Conservation (phyloP, 1,139 yeast species). For the Meyerozyma smithsonii region DNA sequence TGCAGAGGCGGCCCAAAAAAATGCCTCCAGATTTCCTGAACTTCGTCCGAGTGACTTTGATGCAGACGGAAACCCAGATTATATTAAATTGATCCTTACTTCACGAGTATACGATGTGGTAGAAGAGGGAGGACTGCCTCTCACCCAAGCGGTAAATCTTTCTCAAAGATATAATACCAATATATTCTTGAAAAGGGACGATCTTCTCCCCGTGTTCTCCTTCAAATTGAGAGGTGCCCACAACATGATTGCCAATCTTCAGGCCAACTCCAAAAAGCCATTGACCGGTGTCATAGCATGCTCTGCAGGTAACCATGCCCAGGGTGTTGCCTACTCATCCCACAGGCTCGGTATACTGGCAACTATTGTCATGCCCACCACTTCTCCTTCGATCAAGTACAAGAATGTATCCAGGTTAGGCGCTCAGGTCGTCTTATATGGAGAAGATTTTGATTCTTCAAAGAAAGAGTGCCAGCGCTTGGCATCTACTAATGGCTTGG, state of each 20-base stretch:
- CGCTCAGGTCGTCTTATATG: conserved; percentile 85
- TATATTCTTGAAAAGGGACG: conserved; percentile 83
- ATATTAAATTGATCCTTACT: conserved; percentile 80
- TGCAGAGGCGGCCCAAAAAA: background rate
- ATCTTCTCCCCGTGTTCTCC: conserved; percentile 88
- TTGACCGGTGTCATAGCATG: conserved; percentile 93
- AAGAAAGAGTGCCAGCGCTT: conserved; percentile 81
- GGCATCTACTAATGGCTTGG: conserved; percentile 62
- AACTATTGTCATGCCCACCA: conserved; percentile 96
- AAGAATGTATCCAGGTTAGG: conserved; percentile 90
- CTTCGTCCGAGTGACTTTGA: conserved; percentile 48
- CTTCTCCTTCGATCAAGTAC: conserved; percentile 92
- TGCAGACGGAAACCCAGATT: conserved; percentile 78
- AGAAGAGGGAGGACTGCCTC: conserved; percentile 72
- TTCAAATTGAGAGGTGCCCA: conserved; percentile 97
- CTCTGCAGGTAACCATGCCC: conserved; percentile 99
- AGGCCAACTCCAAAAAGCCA: conserved; percentile 50
- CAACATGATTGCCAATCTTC: conserved; percentile 88
- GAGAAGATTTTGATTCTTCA: conserved; percentile 92
- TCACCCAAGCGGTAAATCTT: conserved; percentile 69
- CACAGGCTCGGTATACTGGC: conserved; percentile 81
- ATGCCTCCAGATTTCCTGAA: conserved; percentile 37
- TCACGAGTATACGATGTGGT: conserved; percentile 94
- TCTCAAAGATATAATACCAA: conserved; percentile 71
- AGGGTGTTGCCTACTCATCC: conserved; percentile 95